Percentiles rank a stretch among this genome's conserved stretches.
Conservation (phyloP, 2,329 filamentous ascomycete species). For the Mariannaea elegans region DNA sequence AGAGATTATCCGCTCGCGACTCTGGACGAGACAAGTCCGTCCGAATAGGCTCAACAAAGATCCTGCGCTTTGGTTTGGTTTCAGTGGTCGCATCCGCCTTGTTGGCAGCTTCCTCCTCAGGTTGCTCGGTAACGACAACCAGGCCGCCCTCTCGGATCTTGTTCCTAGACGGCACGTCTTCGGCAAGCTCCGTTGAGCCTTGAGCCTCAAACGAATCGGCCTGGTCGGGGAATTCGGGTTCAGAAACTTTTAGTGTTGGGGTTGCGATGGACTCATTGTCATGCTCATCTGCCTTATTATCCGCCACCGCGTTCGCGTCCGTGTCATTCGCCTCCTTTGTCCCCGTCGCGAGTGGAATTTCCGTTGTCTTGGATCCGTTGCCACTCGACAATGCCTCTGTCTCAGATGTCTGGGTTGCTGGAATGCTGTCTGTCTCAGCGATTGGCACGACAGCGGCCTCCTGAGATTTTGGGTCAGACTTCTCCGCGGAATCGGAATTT, state of each 20-base stretch:
- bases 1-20: constrained; percentile 56
- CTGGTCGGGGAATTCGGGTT: constrained; percentile 42
- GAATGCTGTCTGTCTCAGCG: constrained; percentile 33
- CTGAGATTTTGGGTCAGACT: constrained; percentile 6
- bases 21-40: constrained; percentile 50
- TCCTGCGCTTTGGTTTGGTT: constrained; percentile 42
- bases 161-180: constrained; percentile 17
- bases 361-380: constrained; percentile 26
- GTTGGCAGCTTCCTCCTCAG: constrained; percentile 7
- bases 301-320: constrained; percentile 17
- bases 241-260: constrained; percentile 34
- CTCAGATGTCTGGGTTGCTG: constrained; percentile 18
- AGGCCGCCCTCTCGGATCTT: constrained; percentile 16
- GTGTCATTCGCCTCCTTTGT: constrained; percentile 18
- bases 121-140: constrained; percentile 22
- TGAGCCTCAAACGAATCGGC: constrained; percentile 36
- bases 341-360: constrained; percentile 28
- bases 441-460: constrained; percentile 23
- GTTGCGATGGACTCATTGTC: constrained; percentile 22
- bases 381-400: constrained; percentile 16
- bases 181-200: constrained; percentile 22
- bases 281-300: constrained; percentile 25
- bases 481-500: constrained; percentile 1
- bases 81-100: constrained; percentile 24
- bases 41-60: constrained; percentile 62